Percentiles rank a stretch among this genome's conserved stretches.
Conservation (phyloP, 2,329 filamentous ascomycete species). For the Ophiosphaerella herpotricha region DNA sequence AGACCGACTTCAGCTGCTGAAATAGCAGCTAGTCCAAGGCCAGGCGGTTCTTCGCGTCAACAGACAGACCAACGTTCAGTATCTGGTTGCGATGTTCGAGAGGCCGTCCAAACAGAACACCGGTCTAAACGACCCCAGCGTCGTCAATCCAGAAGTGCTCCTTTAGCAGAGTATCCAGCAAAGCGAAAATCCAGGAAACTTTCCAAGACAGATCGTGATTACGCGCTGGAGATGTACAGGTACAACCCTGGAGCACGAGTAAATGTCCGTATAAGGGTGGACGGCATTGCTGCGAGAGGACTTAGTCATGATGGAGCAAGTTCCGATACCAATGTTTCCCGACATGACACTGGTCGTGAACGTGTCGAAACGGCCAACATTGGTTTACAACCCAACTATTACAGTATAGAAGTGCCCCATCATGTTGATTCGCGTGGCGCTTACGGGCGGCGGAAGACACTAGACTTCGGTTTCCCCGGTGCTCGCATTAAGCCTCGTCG, state of each 20-base stretch:
- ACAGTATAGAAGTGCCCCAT: conserved; percentile 23
- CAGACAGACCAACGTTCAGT: conserved; percentile 13
- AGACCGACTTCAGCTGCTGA: conserved; percentile 24
- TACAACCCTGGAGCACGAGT: conserved; percentile 13
- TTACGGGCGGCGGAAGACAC: conserved; percentile 38
- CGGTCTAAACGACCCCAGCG: conserved; percentile 3
- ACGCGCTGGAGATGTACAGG: conserved; percentile 3
- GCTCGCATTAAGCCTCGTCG: conserved; percentile 31
- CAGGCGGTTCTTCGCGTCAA: not conserved
- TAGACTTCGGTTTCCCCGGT: conserved; percentile 42
- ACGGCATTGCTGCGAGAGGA: conserved; percentile 15
- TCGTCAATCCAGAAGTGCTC: conserved; percentile 14
- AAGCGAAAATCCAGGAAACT: conserved; percentile 10
- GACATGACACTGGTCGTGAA: conserved; percentile 8
- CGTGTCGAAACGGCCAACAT: conserved; percentile 9
- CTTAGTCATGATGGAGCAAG: conserved; percentile 33
- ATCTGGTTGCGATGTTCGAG: conserved; percentile 30
- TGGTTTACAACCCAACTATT: conserved; percentile 19
- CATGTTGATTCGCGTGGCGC: conserved; percentile 34
- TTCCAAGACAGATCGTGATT: conserved; percentile 2
- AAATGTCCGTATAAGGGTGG: conserved; percentile 4
- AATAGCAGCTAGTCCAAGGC: conserved; percentile 12
- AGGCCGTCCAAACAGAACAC: conserved; percentile 11
- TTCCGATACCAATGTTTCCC: conserved; percentile 17
- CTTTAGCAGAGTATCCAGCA: conserved; percentile 8